Evolutionary conservation across 2,329 filamentous ascomycete genomes (phyloP).

Genomic region (Curvularia sp.): DNA sequence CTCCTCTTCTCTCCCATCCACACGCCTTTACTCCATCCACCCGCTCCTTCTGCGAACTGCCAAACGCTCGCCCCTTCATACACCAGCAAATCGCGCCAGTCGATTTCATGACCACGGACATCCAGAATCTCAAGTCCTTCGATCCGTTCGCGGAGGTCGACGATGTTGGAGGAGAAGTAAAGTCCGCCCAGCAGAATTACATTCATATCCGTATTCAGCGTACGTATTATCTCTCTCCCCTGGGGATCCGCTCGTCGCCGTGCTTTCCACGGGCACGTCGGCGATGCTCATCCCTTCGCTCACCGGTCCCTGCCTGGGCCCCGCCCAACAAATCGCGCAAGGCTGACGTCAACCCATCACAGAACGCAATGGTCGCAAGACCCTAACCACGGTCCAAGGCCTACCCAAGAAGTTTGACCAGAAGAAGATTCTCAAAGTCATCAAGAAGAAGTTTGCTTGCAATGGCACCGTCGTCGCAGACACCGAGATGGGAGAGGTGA

Average conservation of each 20-base stretch:
- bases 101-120: conserved; percentile 49
- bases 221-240: conserved; percentile 61
- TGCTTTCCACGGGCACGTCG: neutral
- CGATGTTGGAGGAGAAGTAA: conserved; percentile 96
- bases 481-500: conserved; percentile 97
- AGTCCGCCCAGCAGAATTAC: conserved; percentile 89
- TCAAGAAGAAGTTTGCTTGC: conserved; percentile 99
- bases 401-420: conserved; percentile 98
- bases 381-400: conserved; percentile 98
- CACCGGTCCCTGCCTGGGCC: neutral
- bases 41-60: conserved; percentile 11
- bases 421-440: conserved; percentile 99
- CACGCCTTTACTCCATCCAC: conserved; percentile 12
- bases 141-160: conserved; percentile 99
- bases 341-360: conserved; percentile 53
- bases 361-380: conserved; percentile 99
- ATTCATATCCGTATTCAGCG: conserved; percentile 99
- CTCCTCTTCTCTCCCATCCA: conserved; percentile 6
- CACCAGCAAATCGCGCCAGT: conserved; percentile 40
- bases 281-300: neutral
- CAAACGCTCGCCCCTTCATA: conserved; percentile 10
- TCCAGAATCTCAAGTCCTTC: conserved; percentile 55
- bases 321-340: conserved; percentile 18
- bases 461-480: conserved; percentile 99
- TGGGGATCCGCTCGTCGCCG: neutral